These are phyloP conservation scores for Fraxinus nigra DNA, from an alignment of 305 asterid genomes.

Conservation along the genomic window DNA sequence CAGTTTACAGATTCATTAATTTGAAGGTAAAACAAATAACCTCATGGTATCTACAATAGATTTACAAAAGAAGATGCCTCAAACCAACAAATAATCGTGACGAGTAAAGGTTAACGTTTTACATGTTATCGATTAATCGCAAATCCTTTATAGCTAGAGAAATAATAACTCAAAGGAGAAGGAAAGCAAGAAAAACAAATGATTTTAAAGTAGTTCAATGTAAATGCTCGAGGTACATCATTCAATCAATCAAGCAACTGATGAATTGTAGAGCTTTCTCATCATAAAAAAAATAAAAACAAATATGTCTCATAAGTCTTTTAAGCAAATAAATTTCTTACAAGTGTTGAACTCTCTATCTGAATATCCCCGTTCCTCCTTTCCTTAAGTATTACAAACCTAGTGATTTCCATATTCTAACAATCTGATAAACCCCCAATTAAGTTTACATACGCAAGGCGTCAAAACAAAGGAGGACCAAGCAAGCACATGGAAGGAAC, in stretches of 20 bases:
- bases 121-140: not conserved
- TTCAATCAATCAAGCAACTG: not conserved
- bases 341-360: not conserved
- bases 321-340: not conserved
- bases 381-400: not conserved
- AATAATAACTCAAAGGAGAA: too few relatives aligned
- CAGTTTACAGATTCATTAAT: conserved; percentile 28
- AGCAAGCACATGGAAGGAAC: too few relatives aligned
- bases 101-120: not conserved
- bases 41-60: conserved; percentile 14
- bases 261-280: not conserved
- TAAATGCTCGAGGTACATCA: not conserved
- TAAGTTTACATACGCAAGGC: too few relatives aligned
- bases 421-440: too few relatives aligned
- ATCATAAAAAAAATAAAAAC: not conserved
- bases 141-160: not conserved
- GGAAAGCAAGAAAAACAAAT: not conserved
- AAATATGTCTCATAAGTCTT: not conserved
- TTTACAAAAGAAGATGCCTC: not conserved
- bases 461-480: too few relatives aligned
- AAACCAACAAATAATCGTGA: conserved; percentile 5
- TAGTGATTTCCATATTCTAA: not conserved
- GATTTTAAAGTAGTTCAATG: not conserved
- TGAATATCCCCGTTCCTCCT: not conserved
- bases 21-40: conserved; percentile 15